Percentiles rank a stretch among this genome's conserved stretches.
Evolutionary conservation across 2,329 filamentous ascomycete genomes (phyloP).

Genomic region (Penicillium sp.): DNA sequence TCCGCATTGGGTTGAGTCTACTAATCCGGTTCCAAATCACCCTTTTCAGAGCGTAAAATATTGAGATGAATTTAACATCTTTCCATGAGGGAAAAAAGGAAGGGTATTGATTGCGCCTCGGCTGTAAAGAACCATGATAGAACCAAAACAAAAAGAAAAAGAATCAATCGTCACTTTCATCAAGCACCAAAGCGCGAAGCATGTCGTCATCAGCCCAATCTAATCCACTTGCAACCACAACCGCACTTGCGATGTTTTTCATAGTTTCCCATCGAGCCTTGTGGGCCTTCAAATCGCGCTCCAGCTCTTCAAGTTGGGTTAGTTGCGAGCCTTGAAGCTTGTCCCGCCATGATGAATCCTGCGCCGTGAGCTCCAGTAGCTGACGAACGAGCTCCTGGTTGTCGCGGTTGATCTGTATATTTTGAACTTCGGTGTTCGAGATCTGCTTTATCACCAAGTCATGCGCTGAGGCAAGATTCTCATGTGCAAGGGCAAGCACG

Average conservation of each 20-base stretch:
- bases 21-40: not conserved
- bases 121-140: not conserved
- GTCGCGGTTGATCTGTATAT: conserved; percentile 56
- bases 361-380: conserved; percentile 64
- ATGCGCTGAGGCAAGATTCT: conserved; percentile 59
- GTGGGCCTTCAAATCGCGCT: conserved; percentile 62
- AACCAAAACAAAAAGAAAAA: not conserved
- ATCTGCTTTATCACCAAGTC: conserved; percentile 56
- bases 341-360: conserved; percentile 55
- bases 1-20: not conserved
- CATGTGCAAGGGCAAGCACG: conserved; percentile 63
- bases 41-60: not conserved
- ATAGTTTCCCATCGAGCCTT: conserved; percentile 71
- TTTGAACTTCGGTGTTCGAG: conserved; percentile 60
- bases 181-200: conserved; percentile 71
- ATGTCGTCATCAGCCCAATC: conserved; percentile 74
- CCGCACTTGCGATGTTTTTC: conserved; percentile 76
- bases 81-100: too few relatives aligned
- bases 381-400: conserved; percentile 66
- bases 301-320: conserved; percentile 60
- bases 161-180: conserved; percentile 58
- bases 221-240: conserved; percentile 78
- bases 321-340: conserved; percentile 57
- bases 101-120: too few relatives aligned
- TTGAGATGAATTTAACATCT: too few relatives aligned